phyloP scores from a whole-genome alignment of 768 basidiomycete genomes.

The Clitopilus passeckerianus region DNA sequence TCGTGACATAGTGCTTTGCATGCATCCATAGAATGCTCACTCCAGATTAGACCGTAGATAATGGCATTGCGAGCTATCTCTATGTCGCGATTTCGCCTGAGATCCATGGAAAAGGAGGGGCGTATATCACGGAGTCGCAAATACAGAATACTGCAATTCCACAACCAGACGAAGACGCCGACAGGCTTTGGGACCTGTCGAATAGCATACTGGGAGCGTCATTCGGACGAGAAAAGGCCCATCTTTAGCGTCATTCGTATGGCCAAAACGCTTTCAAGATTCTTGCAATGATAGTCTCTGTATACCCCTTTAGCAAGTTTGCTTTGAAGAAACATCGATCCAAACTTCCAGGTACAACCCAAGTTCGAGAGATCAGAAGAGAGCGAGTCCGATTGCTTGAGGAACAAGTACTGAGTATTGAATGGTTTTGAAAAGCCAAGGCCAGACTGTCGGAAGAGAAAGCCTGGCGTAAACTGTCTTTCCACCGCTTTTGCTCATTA shows the following conservation, averaged over 20 bases:
- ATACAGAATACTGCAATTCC: neutral
- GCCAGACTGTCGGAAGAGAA: too few species aligned
- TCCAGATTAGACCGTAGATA: neutral
- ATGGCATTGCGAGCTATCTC: neutral
- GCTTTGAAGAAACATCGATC: too few species aligned
- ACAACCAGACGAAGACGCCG: neutral
- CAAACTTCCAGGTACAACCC: too few species aligned
- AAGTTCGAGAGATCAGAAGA: too few species aligned
- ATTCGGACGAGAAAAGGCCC: neutral
- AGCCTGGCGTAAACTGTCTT: too few species aligned
- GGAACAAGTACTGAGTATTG: too few species aligned
- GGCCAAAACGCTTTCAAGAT: neutral
- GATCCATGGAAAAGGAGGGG: neutral
- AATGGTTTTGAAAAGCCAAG: too few species aligned
- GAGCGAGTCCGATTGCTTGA: too few species aligned
- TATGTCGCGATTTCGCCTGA: neutral
- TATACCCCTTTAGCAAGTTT: too few species aligned
- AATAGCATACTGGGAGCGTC: neutral
- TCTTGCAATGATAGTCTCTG: neutral
- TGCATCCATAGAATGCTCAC: neutral
- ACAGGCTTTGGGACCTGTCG: neutral
- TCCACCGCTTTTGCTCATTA: too few species aligned
- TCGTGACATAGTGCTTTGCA: neutral
- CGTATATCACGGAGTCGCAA: neutral
- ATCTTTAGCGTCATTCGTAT: neutral